Conservation (phyloP, 176 grass and related monocot species). For the Oryza longistaminata region DNA sequence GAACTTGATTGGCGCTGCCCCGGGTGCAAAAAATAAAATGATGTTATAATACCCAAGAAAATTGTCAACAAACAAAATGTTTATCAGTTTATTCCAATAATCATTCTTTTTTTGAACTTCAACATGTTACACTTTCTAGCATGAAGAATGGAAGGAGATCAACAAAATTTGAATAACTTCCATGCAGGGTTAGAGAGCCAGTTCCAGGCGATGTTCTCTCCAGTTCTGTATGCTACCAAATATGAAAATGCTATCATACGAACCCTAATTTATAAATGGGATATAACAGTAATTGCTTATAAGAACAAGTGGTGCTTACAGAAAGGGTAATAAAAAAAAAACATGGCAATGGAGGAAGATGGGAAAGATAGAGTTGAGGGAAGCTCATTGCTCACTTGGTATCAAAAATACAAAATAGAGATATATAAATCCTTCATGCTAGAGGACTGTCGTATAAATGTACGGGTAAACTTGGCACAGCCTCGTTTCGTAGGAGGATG, state of each 20-base stretch:
- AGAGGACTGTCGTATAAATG: too few relatives aligned
- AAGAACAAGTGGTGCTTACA: not conserved
- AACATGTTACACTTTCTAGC: not conserved
- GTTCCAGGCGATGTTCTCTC: not conserved
- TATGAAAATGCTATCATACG: not conserved
- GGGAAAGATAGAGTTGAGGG: not conserved
- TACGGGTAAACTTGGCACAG: too few relatives aligned
- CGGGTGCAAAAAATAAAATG: slow-evolving; percentile 32
- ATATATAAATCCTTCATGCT: not conserved
- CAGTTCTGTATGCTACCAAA: not conserved
- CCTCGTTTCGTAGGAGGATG: not conserved
- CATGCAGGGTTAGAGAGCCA: not conserved
- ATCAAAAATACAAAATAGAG: not conserved
- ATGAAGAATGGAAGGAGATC: not conserved
- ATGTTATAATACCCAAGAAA: not conserved
- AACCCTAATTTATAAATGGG: not conserved
- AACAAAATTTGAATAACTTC: not conserved
- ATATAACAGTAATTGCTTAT: not conserved
- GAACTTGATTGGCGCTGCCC: slow-evolving; percentile 85
- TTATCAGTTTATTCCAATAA: not conserved
- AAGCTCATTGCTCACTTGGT: not conserved
- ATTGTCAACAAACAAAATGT: not conserved
- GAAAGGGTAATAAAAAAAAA: too few relatives aligned
- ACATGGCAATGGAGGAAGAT: not conserved
- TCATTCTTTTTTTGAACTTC: not conserved